Percentiles rank a stretch among this genome's conserved stretches.
phyloP scores from a whole-genome alignment of 2,329 filamentous ascomycete genomes.

The Cercospora sesami region DNA sequence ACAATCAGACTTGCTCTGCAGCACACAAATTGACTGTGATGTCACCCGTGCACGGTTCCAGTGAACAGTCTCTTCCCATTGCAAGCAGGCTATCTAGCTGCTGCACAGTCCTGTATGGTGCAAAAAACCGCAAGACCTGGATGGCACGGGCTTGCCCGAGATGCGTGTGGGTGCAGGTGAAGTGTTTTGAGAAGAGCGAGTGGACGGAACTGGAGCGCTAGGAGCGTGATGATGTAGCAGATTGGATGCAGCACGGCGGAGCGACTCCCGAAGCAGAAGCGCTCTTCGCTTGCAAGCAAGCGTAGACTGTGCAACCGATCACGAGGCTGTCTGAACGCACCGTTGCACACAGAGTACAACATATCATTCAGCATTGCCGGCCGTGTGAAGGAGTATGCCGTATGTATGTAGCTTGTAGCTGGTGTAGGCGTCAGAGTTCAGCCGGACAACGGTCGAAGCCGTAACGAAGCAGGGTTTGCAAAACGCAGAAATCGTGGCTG shows the following conservation, averaged over 20 bases:
- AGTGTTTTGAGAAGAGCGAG: slow-evolving; percentile 8
- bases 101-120: background rate
- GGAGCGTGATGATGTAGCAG: slow-evolving; percentile 7
- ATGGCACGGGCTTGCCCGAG: slow-evolving; percentile 8
- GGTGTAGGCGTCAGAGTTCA: background rate
- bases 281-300: background rate
- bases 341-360: background rate
- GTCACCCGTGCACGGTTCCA: background rate
- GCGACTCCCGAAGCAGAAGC: background rate
- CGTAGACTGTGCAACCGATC: background rate
- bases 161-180: slow-evolving; percentile 3
- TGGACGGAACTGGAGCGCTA: slow-evolving; percentile 11
- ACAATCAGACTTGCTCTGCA: slow-evolving; percentile 5
- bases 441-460: slow-evolving; percentile 3
- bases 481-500: slow-evolving; percentile 6
- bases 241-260: slow-evolving; percentile 3
- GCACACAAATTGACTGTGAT: background rate
- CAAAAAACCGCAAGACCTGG: background rate
- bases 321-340: background rate
- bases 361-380: background rate
- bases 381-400: background rate
- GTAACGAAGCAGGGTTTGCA: background rate
- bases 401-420: background rate
- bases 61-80: background rate
- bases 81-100: slow-evolving; percentile 1